Conservation (phyloP, 306 rosid genomes). For the Coriaria nepalensis region DNA sequence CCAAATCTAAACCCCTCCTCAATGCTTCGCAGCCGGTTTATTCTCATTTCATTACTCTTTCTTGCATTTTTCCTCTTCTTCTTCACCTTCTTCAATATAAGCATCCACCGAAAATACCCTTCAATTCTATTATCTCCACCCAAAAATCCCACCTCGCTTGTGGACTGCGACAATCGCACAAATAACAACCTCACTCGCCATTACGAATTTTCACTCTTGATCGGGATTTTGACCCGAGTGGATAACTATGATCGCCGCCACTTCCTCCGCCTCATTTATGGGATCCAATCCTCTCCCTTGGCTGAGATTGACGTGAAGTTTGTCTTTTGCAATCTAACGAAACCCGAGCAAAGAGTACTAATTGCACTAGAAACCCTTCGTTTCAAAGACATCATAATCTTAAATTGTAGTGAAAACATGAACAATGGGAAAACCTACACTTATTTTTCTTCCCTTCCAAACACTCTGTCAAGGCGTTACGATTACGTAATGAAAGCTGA, state of each 20-base stretch:
- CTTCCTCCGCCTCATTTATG: slow-evolving; percentile 22
- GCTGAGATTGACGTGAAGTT: slow-evolving; percentile 20
- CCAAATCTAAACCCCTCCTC: background rate
- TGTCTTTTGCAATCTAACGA: slow-evolving; percentile 16
- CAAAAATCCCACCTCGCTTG: background rate
- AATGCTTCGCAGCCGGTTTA: background rate
- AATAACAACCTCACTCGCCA: background rate
- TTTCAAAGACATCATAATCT: slow-evolving; percentile 15
- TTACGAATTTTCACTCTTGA: slow-evolving; percentile 13
- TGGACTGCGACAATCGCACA: background rate
- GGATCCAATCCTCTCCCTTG: slow-evolving; percentile 11
- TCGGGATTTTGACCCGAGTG: slow-evolving; percentile 18
- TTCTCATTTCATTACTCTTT: slow-evolving; percentile 2
- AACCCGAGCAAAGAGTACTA: slow-evolving; percentile 11
- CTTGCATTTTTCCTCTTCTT: slow-evolving; percentile 12
- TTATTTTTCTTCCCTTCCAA: slow-evolving; percentile 18
- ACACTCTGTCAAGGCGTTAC: background rate
- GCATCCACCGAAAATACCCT: background rate
- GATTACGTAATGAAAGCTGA: slow-evolving; percentile 22
- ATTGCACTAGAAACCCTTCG: slow-evolving; percentile 14
- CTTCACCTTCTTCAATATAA: slow-evolving; percentile 9
- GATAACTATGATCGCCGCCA: slow-evolving; percentile 15
- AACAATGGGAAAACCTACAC: slow-evolving; percentile 22
- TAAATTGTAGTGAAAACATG: slow-evolving; percentile 23
- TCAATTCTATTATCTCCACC: background rate